Conservation (phyloP, 441 rosid species). For the Bruguiera hainesii region DNA sequence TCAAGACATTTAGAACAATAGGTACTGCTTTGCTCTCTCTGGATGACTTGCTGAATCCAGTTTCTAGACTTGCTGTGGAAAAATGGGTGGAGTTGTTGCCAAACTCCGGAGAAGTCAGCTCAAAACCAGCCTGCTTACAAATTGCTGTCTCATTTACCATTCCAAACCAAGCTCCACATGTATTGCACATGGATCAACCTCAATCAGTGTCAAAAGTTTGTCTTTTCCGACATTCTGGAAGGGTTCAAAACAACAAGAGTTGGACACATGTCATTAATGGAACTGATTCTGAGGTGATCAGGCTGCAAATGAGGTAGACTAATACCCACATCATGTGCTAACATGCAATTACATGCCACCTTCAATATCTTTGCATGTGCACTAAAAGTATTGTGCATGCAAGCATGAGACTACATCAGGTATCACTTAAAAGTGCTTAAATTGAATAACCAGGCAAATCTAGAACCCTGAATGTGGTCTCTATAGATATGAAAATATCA, state of each 20-base stretch:
- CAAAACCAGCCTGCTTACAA: conserved; percentile 53
- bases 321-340: conserved; percentile 16
- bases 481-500: no score
- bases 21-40: conserved; percentile 63
- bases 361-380: conserved; percentile 1
- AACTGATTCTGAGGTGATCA: conserved; percentile 49
- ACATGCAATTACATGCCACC: conserved; percentile 1
- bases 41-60: conserved; percentile 47
- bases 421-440: conserved; percentile 8
- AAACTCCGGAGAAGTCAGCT: conserved; percentile 30
- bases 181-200: conserved; percentile 47
- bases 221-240: conserved; percentile 45
- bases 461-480: no score
- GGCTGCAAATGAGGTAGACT: conserved; percentile 75
- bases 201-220: conserved; percentile 36
- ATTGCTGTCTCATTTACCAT: conserved; percentile 64
- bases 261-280: conserved; percentile 48
- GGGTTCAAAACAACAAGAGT: conserved; percentile 34
- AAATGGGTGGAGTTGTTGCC: conserved; percentile 76
- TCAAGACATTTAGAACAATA: conserved; percentile 40
- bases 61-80: conserved; percentile 55
- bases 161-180: conserved; percentile 48
- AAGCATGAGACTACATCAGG: not conserved
- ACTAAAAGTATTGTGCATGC: not conserved
- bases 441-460: not conserved